Evolutionary conservation across 306 rosid species (phyloP).

Genomic region (Pyrus bretschneideri): DNA sequence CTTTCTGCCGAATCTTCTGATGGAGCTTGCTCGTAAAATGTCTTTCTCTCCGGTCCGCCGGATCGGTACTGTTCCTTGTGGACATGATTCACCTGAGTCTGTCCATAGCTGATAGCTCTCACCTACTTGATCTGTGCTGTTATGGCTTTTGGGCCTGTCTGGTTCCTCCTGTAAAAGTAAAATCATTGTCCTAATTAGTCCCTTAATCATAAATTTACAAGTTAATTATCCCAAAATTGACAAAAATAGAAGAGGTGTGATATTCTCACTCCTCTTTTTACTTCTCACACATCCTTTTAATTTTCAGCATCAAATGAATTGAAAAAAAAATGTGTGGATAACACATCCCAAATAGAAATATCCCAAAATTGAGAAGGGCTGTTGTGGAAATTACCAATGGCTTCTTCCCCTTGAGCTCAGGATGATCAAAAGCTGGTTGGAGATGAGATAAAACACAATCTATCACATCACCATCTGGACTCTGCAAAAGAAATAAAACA

Average conservation of each 20-base stretch:
- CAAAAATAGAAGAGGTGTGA: too few relatives aligned
- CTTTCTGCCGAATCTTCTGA: slow-evolving; percentile 70
- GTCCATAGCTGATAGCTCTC: slow-evolving; percentile 70
- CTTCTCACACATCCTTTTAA: too few relatives aligned
- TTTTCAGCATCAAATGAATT: too few relatives aligned
- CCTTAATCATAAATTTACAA: slow-evolving; percentile 1
- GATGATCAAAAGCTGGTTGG: slow-evolving; percentile 95
- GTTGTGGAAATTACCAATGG: slow-evolving; percentile 57
- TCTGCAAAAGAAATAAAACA: slow-evolving; percentile 38
- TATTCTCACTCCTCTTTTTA: too few relatives aligned
- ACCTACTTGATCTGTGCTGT: slow-evolving; percentile 24
- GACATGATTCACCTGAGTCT: slow-evolving; percentile 74
- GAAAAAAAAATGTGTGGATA: too few relatives aligned
- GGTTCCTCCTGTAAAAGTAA: slow-evolving; percentile 81
- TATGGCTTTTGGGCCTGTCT: slow-evolving; percentile 59
- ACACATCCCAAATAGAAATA: background rate
- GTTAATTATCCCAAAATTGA: background rate
- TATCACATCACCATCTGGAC: slow-evolving; percentile 93
- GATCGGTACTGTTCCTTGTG: slow-evolving; percentile 84
- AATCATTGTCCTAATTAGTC: slow-evolving; percentile 14
- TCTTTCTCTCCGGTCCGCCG: slow-evolving; percentile 73
- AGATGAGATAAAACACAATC: slow-evolving; percentile 80
- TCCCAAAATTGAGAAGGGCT: background rate
- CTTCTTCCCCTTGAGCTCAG: slow-evolving; percentile 53
- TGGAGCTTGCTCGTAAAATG: slow-evolving; percentile 71